phyloP scores from a whole-genome alignment of 805 yeast genomes.

The Maudiozyma bulderi region DNA sequence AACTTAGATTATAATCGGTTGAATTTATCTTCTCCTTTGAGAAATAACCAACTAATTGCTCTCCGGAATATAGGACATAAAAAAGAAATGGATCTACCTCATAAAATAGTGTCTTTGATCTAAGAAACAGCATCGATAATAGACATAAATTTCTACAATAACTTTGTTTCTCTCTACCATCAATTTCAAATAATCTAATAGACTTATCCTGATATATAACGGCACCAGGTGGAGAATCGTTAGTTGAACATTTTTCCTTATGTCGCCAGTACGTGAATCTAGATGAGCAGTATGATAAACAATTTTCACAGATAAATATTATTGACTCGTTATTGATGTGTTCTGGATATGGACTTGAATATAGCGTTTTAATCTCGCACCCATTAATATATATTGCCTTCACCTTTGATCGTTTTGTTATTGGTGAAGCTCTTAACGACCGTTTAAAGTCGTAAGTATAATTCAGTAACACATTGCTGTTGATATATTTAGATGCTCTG shows the following conservation, averaged over 20 bases:
- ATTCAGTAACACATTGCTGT: conserved; percentile 30
- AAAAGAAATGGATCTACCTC: conserved; percentile 95
- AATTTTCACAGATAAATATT: conserved; percentile 72
- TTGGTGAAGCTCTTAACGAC: neutral
- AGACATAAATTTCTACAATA: conserved; percentile 88
- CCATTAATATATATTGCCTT: conserved; percentile 61
- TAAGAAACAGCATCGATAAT: conserved; percentile 77
- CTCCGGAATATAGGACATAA: conserved; percentile 63
- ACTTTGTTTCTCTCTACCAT: conserved; percentile 71
- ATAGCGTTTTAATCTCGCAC: conserved; percentile 82
- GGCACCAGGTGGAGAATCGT: conserved; percentile 66
- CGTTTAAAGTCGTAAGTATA: conserved; percentile 11
- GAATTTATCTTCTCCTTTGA: conserved; percentile 73
- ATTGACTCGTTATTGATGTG: conserved; percentile 57
- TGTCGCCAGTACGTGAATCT: conserved; percentile 64
- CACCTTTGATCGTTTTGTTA: conserved; percentile 32
- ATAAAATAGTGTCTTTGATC: conserved; percentile 84
- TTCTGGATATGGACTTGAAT: conserved; percentile 86
- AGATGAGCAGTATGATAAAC: conserved; percentile 70
- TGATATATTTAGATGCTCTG: conserved; percentile 29
- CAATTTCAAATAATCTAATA: conserved; percentile 80
- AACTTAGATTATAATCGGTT: conserved; percentile 75
- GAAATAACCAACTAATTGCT: conserved; percentile 81
- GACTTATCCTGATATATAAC: conserved; percentile 70
- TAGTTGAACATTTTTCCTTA: conserved; percentile 56